phyloP scores from a whole-genome alignment of 495 filamentous ascomycete genomes.

The Xylaria palmicola region DNA sequence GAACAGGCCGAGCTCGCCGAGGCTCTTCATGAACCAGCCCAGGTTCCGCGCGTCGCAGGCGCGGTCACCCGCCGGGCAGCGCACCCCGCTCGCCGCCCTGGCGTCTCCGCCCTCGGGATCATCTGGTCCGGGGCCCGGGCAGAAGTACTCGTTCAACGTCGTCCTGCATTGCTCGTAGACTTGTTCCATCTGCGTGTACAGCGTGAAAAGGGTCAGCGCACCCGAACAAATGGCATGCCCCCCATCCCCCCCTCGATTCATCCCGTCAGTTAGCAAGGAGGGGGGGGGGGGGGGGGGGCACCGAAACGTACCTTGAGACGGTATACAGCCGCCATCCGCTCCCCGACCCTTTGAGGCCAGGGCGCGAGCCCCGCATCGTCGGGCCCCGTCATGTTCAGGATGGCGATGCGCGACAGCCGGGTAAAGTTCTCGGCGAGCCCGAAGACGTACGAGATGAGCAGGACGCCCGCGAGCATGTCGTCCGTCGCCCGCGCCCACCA shows the following conservation, averaged over 20 bases:
- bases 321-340: constrained; percentile 34
- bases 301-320: constrained; percentile 27
- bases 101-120: background rate
- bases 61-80: constrained; percentile 37
- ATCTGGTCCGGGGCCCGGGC: background rate
- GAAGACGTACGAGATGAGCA: constrained; percentile 44
- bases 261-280: too few relatives aligned
- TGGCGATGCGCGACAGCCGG: constrained; percentile 36
- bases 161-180: constrained; percentile 4
- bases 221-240: too few relatives aligned
- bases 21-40: constrained; percentile 42
- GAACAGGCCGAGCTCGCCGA: constrained; percentile 36
- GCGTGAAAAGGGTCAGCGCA: too few relatives aligned
- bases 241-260: too few relatives aligned
- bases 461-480: constrained; percentile 32
- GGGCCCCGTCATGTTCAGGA: constrained; percentile 33
- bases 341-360: constrained; percentile 32
- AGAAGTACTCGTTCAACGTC: constrained; percentile 6
- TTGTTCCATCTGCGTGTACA: constrained; percentile 17
- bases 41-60: constrained; percentile 43
- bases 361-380: constrained; percentile 23
- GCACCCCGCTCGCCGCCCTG: constrained; percentile 17
- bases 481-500: constrained; percentile 37
- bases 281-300: too few relatives aligned
- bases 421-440: constrained; percentile 36